phyloP scores from a whole-genome alignment of 2,329 filamentous ascomycete species.

The Alternaria sp. region DNA sequence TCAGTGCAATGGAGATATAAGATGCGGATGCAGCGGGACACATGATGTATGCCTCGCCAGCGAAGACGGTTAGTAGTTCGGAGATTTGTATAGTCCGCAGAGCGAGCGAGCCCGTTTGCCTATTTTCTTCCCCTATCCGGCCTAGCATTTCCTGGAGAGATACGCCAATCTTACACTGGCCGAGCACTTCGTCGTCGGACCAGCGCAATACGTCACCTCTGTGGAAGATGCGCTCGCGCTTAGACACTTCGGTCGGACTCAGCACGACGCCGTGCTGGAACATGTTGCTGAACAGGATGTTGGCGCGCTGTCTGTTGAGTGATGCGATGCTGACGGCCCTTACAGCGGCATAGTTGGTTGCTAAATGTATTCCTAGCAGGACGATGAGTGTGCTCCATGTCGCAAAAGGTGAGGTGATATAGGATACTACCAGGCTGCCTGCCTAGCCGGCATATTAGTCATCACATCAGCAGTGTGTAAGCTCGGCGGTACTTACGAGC shows the following conservation, averaged over 20 bases:
- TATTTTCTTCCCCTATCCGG: slow-evolving; percentile 33
- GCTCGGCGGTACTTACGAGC: slow-evolving; percentile 59
- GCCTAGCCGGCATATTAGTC: slow-evolving; percentile 50
- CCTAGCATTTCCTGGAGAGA: slow-evolving; percentile 47
- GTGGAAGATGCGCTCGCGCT: slow-evolving; percentile 64
- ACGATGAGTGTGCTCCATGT: slow-evolving; percentile 77
- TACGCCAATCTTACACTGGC: slow-evolving; percentile 62
- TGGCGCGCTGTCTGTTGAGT: slow-evolving; percentile 85
- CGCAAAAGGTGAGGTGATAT: slow-evolving; percentile 70
- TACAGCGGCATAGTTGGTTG: slow-evolving; percentile 86
- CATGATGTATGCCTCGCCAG: slow-evolving; percentile 65
- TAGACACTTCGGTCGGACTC: slow-evolving; percentile 69
- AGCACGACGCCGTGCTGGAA: slow-evolving; percentile 55
- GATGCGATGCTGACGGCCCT: slow-evolving; percentile 81
- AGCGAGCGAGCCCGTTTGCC: slow-evolving; percentile 33
- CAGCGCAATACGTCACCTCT: slow-evolving; percentile 70
- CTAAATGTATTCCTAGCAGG: slow-evolving; percentile 77
- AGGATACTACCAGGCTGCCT: slow-evolving; percentile 80
- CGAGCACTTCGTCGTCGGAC: slow-evolving; percentile 54
- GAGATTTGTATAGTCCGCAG: slow-evolving; percentile 50
- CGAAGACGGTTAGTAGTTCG: slow-evolving; percentile 59
- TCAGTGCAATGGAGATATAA: slow-evolving; percentile 67
- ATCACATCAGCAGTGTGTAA: background rate
- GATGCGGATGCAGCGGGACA: slow-evolving; percentile 52
- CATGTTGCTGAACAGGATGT: slow-evolving; percentile 70